These are phyloP conservation scores for Blepharisma stoltei DNA, from an alignment of 73 alveolate species.

Conservation along the genomic window DNA sequence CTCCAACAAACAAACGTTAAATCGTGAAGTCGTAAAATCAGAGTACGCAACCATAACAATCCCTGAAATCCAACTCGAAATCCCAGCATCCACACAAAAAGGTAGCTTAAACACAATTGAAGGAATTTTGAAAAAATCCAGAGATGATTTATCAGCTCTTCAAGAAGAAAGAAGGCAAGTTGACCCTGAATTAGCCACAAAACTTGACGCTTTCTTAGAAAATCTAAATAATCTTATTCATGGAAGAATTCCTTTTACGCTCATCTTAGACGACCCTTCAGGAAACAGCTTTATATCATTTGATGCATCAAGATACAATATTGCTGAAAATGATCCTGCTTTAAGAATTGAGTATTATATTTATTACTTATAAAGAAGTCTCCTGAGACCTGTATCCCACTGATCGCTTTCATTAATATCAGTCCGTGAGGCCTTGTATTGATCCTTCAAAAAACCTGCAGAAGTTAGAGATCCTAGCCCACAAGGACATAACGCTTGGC, in stretches of 20 bases:
- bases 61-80: conserved; percentile 94
- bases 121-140: conserved; percentile 77
- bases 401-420: too few relatives aligned
- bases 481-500: too few relatives aligned
- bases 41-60: conserved; percentile 80
- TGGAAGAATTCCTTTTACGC: conserved; percentile 69
- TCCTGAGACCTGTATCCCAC: too few relatives aligned
- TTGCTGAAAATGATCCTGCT: not conserved
- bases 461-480: too few relatives aligned
- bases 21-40: conserved; percentile 91
- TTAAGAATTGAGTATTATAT: conserved; percentile 1
- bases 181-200: conserved; percentile 61
- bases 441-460: too few relatives aligned
- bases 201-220: conserved; percentile 55
- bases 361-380: too few relatives aligned
- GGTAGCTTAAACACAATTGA: conserved; percentile 93
- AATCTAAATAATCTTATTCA: conserved; percentile 60
- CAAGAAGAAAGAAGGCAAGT: conserved; percentile 62
- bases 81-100: conserved; percentile 84
- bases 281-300: conserved; percentile 73
- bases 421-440: too few relatives aligned
- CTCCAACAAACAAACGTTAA: conserved; percentile 66
- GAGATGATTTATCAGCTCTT: conserved; percentile 25
- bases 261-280: conserved; percentile 88
- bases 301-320: not conserved